Evolutionary conservation across 768 basidiomycete genomes (phyloP), one percentile per base, ranked within the genome.

Genomic region (Mrakia blollopis): DNA sequence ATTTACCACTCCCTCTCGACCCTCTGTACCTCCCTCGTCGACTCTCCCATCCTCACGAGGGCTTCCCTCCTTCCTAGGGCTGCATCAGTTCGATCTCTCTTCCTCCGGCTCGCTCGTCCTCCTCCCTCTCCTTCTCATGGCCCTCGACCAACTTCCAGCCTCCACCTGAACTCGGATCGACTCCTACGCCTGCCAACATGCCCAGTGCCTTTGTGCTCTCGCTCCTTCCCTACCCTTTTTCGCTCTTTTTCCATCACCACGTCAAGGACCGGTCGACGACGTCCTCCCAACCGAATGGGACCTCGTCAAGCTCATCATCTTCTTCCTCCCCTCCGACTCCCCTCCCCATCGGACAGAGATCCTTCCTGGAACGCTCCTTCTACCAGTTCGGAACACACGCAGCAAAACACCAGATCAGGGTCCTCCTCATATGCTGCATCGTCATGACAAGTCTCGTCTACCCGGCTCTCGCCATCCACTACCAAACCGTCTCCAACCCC

Each of bases 391-490:
- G 76, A 47, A 41, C 41, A 16, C 76, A 77, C 62, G 76, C 71
- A 6, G 76, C 76, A 35, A 39, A 52, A 44, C 61, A 77, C 23
- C 93, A 94, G 84, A 92, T 92, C 74, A 89, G 92, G 73, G 89
- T 94, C 69, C 92, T 95, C 82, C 87, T 95, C 80, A 89, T 93
- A 78, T 94, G 91, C 30, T 89, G 91, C 71, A 88, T 93, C 76
- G 92, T 94, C 79, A 94, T 94, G 82, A 91, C 92, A 74, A 91
- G 91, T 25, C 88, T 95, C 74, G 91, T 93, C 81, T 94, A 93
- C 80, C 93, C 93, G n/a, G 93, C 93, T 28, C 87, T 95, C 71
- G 89, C 91, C 70, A 87, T 92, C 76, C 93, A 94, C 82, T 73
- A 73, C 63, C 41, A 72, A 39, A 77, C 76, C 39, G 62, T 77